Conservation (phyloP, 148 eudicot species). For the Cornus suecica region DNA sequence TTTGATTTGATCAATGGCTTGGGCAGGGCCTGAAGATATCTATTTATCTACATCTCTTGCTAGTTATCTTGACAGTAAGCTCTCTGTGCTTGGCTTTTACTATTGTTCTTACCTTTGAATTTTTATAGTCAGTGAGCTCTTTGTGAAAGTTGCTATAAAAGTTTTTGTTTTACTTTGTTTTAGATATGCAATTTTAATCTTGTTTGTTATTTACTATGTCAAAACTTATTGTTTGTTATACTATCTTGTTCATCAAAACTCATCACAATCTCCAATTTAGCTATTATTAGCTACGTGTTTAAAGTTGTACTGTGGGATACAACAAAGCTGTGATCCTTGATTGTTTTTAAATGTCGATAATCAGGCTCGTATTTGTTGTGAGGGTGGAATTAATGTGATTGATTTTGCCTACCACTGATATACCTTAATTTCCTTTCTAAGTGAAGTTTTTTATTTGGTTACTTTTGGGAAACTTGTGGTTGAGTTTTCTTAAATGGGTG, state of each 20-base stretch:
- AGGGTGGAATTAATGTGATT: background rate
- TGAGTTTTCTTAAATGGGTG: no score
- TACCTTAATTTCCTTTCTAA: background rate
- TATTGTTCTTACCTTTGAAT: background rate
- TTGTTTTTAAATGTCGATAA: no score
- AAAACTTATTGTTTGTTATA: background rate
- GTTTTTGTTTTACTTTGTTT: conserved; percentile 5
- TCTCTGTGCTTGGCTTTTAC: background rate
- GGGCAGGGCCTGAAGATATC: conserved; percentile 90
- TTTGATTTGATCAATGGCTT: conserved; percentile 65
- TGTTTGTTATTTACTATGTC: background rate
- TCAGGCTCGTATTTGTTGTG: background rate
- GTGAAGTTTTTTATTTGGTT: background rate
- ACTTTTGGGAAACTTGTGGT: background rate
- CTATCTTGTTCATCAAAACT: background rate
- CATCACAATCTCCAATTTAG: background rate
- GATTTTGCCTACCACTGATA: no score
- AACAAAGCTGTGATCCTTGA: no score
- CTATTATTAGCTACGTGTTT: background rate
- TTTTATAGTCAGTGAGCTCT: background rate
- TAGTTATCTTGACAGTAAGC: conserved; percentile 88
- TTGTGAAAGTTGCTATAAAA: background rate
- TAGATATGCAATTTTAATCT: background rate
- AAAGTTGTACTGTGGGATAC: no score
- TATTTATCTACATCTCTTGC: conserved; percentile 92